phyloP scores from a whole-genome alignment of 441 rosid genomes.

The Aquilaria agallochum region DNA sequence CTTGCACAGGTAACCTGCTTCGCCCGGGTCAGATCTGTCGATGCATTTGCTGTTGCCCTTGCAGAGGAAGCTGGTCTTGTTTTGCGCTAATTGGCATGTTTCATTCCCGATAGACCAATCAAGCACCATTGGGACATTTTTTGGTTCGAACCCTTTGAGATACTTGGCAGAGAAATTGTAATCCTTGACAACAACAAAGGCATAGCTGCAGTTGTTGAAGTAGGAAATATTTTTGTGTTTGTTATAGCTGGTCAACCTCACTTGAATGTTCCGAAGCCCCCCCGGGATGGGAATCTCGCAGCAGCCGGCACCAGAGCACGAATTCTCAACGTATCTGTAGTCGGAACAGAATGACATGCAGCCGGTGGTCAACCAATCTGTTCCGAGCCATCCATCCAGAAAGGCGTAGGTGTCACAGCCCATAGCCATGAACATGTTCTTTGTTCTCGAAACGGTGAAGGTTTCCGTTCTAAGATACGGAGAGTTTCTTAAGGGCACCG shows the following conservation, averaged over 20 bases:
- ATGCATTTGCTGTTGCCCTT: slow-evolving; percentile 4
- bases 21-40: not conserved
- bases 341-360: slow-evolving; percentile 4
- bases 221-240: not conserved
- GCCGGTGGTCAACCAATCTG: not conserved
- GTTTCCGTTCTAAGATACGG: too few species aligned
- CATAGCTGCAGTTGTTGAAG: slow-evolving; percentile 13
- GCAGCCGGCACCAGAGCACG: slow-evolving; percentile 13
- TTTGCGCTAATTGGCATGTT: not conserved
- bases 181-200: slow-evolving; percentile 7
- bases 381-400: not conserved
- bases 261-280: not conserved
- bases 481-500: too few species aligned
- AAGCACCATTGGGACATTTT: not conserved
- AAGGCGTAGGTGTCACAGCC: not conserved
- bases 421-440: not conserved
- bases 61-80: not conserved
- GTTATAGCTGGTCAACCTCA: not conserved
- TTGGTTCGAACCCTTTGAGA: not conserved
- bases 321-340: slow-evolving; percentile 1
- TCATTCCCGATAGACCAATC: slow-evolving; percentile 10
- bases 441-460: not conserved
- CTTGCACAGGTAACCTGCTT: slow-evolving; percentile 11
- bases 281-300: slow-evolving; percentile 9
- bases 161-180: slow-evolving; percentile 11